phyloP scores from a whole-genome alignment of 129 eudicot species.

The Lonicera japonica region DNA sequence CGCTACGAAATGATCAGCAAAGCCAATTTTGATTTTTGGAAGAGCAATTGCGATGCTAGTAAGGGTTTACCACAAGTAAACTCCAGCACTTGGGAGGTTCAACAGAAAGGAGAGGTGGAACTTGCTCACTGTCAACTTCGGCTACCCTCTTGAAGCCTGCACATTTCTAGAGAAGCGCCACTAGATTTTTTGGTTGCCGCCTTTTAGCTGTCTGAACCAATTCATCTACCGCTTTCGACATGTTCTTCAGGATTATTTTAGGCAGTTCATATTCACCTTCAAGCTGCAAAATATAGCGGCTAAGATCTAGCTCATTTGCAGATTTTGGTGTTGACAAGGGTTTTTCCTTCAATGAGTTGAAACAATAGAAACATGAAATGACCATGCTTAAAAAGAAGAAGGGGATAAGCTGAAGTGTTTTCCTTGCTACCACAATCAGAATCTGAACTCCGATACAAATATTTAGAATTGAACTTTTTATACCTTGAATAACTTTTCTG shows the following conservation, averaged over 20 bases:
- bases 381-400: not conserved
- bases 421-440: not conserved
- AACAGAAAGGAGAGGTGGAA: not conserved
- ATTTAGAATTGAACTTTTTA: not conserved
- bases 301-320: not conserved
- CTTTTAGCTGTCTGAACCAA: constrained; percentile 11
- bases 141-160: constrained; percentile 17
- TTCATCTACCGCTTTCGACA: not conserved
- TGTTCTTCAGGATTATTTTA: constrained; percentile 4
- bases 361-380: constrained; percentile 4
- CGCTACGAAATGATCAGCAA: constrained; percentile 6
- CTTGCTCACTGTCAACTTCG: constrained; percentile 4
- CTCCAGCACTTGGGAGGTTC: constrained; percentile 20
- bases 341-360: not conserved
- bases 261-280: constrained; percentile 17
- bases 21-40: constrained; percentile 1
- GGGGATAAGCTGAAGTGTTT: not conserved
- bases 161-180: constrained; percentile 9
- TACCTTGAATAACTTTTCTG: not conserved
- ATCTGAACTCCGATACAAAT: constrained; percentile 12
- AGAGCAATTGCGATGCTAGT: constrained; percentile 20
- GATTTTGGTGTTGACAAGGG: not conserved
- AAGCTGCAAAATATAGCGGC: constrained; percentile 5
- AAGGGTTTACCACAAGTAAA: constrained; percentile 14
- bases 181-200: constrained; percentile 9